Conservation (phyloP, 106 monocot species). For the Hemerocallis citrina region DNA sequence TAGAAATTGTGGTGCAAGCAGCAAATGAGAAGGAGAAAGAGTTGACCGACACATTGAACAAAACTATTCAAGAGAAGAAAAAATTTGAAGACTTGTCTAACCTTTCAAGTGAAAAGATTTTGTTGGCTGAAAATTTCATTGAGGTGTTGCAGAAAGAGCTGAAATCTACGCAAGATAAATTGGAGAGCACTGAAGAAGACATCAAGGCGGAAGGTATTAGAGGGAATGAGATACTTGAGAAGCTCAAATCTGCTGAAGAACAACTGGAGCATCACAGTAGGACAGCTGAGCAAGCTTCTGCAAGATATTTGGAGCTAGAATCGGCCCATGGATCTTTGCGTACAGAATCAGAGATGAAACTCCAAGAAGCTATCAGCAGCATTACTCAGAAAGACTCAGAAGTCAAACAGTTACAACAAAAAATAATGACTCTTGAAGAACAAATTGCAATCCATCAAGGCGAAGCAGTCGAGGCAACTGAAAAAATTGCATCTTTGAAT, state of each 20-base stretch:
- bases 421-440: constrained; percentile 40
- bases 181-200: constrained; percentile 26
- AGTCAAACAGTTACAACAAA: constrained; percentile 31
- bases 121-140: constrained; percentile 31
- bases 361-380: constrained; percentile 28
- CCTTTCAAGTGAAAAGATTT: constrained; percentile 24
- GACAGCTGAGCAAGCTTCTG: constrained; percentile 29
- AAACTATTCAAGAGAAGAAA: constrained; percentile 39
- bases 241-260: constrained; percentile 38
- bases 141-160: constrained; percentile 30
- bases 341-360: constrained; percentile 64
- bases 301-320: constrained; percentile 58
- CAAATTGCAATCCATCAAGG: constrained; percentile 21
- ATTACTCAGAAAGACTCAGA: constrained; percentile 61
- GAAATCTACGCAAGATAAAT: constrained; percentile 26
- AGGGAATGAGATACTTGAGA: constrained; percentile 43
- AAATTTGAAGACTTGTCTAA: constrained; percentile 40
- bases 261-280: constrained; percentile 47
- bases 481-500: constrained; percentile 40
- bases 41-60: constrained; percentile 33
- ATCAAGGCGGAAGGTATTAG: constrained; percentile 36
- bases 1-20: constrained; percentile 28
- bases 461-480: constrained; percentile 25
- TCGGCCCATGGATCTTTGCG: constrained; percentile 23
- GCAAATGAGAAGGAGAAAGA: constrained; percentile 52